Evolutionary conservation across 768 basidiomycete species (phyloP), one percentile per base, ranked within the genome.

Genomic region (Tylopilus sp.): DNA sequence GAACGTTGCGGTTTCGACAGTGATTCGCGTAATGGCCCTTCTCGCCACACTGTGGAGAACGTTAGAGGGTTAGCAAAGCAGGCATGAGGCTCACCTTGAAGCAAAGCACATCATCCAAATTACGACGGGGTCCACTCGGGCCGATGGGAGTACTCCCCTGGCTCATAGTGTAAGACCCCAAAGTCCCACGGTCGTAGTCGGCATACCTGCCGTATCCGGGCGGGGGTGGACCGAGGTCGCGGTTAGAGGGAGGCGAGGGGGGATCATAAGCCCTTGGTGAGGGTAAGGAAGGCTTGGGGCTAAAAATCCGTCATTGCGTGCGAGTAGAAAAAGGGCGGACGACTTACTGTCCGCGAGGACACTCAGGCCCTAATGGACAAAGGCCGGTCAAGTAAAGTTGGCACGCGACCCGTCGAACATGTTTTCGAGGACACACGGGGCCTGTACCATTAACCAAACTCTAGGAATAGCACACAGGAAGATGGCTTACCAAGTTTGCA

Each of bases 11-110:
- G 67, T 94, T 94, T 38, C 86, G 81, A 69, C 95, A 97, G 60
- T 90, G 85, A 66, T 97, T 95, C 18, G 95, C 95, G 64, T 95
- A 95, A 65, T 98, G 95, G 1, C 95, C 95, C 58, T 88, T 86
- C 68, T 91, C 85, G 33, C 91, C 91, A 62, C 94, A 97, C 86
- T 92, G 55, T 8, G 48, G 50, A 58, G 50, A 44, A 47, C 40
- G 41, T 47, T 30, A 53, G 44, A 23, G 57, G 40, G 30, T 22
- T 35, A 48, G 41, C 9, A 6, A 46, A 47, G 40, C 7, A 6
- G 44, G 40, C n/a, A 12, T n/a, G 40, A 21, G 23, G 60, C 76
- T 51, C 65, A 85, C 88, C 80, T 91, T 94, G 76, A 92, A 91
- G 64, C 92, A 94, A 39, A 88, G 72, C 17, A 94, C 90, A 45